Evolutionary conservation across 805 yeast genomes (phyloP).

Genomic region (Kregervanrija delftensis): DNA sequence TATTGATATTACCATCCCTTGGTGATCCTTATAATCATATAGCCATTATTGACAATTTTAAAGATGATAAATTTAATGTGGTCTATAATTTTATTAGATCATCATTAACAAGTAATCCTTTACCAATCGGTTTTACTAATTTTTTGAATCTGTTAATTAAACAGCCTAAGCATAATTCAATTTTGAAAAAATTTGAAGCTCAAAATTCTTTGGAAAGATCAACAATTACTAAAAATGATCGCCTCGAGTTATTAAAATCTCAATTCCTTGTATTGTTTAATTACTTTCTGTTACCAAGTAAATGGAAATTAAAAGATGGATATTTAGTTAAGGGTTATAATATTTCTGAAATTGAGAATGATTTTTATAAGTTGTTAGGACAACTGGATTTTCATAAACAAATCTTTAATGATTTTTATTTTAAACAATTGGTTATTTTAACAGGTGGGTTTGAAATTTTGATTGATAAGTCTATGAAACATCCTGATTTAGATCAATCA

Average conservation of each 20-base stretch:
- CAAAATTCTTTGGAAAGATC: conserved; percentile 19
- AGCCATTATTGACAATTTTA: conserved; percentile 48
- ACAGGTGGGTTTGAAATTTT: conserved; percentile 32
- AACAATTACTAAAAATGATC: conserved; percentile 28
- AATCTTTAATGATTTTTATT: conserved; percentile 27
- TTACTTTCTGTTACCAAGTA: conserved; percentile 35
- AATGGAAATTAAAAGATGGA: conserved; percentile 29
- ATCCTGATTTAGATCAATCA: conserved; percentile 19
- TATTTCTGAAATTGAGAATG: conserved; percentile 25
- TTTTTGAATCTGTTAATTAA: conserved; percentile 32
- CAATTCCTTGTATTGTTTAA: conserved; percentile 26
- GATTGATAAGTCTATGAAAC: conserved; percentile 19
- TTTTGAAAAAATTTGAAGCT: conserved; percentile 22
- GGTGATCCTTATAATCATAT: conserved; percentile 62
- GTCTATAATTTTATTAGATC: conserved; percentile 51
- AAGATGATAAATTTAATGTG: conserved; percentile 40
- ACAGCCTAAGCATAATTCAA: conserved; percentile 26
- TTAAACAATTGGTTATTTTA: conserved; percentile 31
- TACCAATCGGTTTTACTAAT: conserved; percentile 40
- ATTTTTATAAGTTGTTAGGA: conserved; percentile 23
- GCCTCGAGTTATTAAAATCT: conserved; percentile 24
- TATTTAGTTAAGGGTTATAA: conserved; percentile 25
- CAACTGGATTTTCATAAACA: conserved; percentile 27
- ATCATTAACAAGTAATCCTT: conserved; percentile 44
- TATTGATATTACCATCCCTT: conserved; percentile 54